Conservation (phyloP, 2,329 filamentous ascomycete species). For the Pseudogymnoascus sp. region DNA sequence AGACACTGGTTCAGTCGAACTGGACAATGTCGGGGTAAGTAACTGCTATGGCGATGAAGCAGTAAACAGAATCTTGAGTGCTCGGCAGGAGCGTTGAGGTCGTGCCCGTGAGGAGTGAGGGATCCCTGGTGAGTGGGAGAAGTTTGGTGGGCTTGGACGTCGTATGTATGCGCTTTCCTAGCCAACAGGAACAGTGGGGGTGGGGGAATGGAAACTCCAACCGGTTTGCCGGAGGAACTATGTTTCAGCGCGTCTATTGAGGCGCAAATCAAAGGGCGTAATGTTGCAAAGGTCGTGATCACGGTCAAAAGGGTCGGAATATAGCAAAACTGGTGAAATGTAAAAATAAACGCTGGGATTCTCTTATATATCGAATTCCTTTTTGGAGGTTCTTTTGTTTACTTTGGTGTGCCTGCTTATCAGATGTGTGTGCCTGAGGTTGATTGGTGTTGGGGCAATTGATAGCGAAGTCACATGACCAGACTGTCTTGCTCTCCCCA, state of each 20-base stretch:
- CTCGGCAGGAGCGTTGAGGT: slow-evolving; percentile 6
- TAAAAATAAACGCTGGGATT: slow-evolving; percentile 1
- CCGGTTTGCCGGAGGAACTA: slow-evolving; percentile 2
- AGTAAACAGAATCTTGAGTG: neutral
- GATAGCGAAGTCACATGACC: slow-evolving; percentile 2
- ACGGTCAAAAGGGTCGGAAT: neutral
- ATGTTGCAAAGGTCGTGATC: neutral
- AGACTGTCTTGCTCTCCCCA: neutral
- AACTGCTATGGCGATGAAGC: neutral
- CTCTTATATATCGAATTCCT: slow-evolving; percentile 8
- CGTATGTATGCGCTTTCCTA: slow-evolving; percentile 8
- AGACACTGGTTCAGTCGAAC: neutral
- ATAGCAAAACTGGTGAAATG: neutral
- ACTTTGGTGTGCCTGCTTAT: slow-evolving; percentile 6
- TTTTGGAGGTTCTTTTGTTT: neutral
- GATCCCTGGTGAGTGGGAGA: slow-evolving; percentile 7
- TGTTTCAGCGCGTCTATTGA: neutral
- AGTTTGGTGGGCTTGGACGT: slow-evolving; percentile 8
- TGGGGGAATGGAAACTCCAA: slow-evolving; percentile 6
- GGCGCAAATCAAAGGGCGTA: neutral
- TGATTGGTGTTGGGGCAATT: neutral
- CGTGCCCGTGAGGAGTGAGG: slow-evolving; percentile 4
- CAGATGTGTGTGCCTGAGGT: slow-evolving; percentile 5
- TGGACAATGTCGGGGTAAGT: slow-evolving; percentile 1
- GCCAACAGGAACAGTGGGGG: slow-evolving; percentile 8